Percentiles rank a stretch among this genome's conserved stretches.
These are phyloP conservation scores for Diplodia mutila DNA, from an alignment of 2,329 filamentous ascomycete species.

Conservation along the genomic window DNA sequence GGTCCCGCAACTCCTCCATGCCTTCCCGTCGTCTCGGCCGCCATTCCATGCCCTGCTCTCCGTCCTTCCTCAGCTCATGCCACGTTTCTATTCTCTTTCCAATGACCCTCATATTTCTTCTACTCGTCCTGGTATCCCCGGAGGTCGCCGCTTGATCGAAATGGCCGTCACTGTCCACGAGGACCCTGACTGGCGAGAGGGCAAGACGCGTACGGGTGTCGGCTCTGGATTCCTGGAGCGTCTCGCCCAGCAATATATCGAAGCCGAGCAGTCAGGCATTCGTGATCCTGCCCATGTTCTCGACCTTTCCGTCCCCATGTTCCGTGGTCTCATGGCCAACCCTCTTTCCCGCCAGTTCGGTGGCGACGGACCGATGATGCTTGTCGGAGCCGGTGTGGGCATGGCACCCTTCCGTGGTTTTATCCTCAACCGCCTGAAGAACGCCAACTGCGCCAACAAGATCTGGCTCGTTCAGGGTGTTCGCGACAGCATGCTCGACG, in stretches of 20 bases:
- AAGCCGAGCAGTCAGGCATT: conserved; percentile 62
- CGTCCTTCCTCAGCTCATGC: conserved; percentile 86
- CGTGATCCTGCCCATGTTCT: conserved; percentile 45
- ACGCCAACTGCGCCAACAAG: conserved; percentile 95
- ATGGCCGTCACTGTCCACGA: conserved; percentile 97
- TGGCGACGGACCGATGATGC: conserved; percentile 92
- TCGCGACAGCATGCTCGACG: conserved; percentile 90
- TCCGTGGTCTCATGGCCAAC: conserved; percentile 97
- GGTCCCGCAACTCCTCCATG: conserved; percentile 80
- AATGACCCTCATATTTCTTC: conserved; percentile 88
- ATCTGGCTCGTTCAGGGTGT: conserved; percentile 96
- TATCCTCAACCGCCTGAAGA: conserved; percentile 89
- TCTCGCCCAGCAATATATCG: conserved; percentile 73
- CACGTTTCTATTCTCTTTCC: conserved; percentile 96
- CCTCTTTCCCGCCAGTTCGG: conserved; percentile 90
- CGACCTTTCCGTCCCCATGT: conserved; percentile 87
- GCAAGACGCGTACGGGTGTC: conserved; percentile 72
- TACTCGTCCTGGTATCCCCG: conserved; percentile 68
- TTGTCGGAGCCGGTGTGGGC: conserved; percentile 94
- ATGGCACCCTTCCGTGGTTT: conserved; percentile 98
- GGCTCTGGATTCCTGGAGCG: conserved; percentile 94
- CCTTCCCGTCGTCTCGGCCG: conserved; percentile 90
- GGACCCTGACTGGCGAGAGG: conserved; percentile 74
- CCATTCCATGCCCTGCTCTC: conserved; percentile 82
- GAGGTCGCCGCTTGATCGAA: conserved; percentile 78